These are phyloP conservation scores for Penicillium maclennaniae DNA, from an alignment of 495 filamentous ascomycete species.

Conservation along the genomic window DNA sequence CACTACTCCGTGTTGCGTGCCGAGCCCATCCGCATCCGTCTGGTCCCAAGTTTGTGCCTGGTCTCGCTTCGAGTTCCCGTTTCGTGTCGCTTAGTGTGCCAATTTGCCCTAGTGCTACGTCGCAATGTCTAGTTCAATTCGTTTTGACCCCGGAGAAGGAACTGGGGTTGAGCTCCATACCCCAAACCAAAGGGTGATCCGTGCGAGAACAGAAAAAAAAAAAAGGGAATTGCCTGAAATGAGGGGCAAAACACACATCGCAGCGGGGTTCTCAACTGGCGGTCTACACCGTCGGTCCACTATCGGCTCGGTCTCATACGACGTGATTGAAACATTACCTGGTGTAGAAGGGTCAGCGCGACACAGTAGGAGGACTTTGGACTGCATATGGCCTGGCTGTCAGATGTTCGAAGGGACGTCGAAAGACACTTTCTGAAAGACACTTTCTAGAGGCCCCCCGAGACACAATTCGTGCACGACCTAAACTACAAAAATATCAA, in stretches of 20 bases:
- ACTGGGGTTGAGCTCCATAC: background rate
- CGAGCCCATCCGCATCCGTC: slow-evolving; percentile 1
- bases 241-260: slow-evolving; percentile 2
- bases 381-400: too few species aligned
- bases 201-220: slow-evolving; percentile 4
- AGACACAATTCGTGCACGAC: too few species aligned
- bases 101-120: background rate
- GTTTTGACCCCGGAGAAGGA: background rate
- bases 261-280: slow-evolving; percentile 11
- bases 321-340: too few species aligned
- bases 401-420: too few species aligned
- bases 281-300: slow-evolving; percentile 3
- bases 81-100: background rate
- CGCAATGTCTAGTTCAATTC: too few species aligned
- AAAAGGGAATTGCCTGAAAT: background rate
- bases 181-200: slow-evolving; percentile 12
- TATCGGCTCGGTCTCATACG: background rate
- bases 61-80: background rate
- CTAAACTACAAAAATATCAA: too few species aligned
- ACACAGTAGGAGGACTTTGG: too few species aligned
- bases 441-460: too few species aligned
- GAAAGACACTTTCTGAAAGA: too few species aligned
- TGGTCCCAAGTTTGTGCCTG: background rate
- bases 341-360: too few species aligned
- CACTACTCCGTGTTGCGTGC: background rate